Evolutionary conservation across 805 yeast genomes (phyloP).

Genomic region (Sugiyamaella valdiviana): DNA sequence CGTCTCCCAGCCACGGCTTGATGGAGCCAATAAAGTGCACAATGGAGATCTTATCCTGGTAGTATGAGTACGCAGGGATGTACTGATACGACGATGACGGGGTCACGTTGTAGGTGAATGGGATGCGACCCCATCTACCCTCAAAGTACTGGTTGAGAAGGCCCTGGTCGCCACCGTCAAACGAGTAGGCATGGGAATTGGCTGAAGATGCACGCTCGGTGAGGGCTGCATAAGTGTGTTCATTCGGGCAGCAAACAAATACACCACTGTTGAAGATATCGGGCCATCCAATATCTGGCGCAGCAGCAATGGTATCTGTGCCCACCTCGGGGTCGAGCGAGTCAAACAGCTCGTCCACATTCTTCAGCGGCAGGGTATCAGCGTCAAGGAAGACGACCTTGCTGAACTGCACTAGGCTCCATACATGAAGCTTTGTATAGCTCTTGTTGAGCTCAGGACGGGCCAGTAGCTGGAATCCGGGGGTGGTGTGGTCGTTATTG

Average conservation of each 20-base stretch:
- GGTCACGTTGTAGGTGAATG: conserved; percentile 83
- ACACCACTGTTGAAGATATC: conserved; percentile 84
- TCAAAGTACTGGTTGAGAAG: conserved; percentile 67
- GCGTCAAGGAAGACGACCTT: conserved; percentile 48
- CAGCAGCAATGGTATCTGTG: conserved; percentile 34
- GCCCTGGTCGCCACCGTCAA: conserved; percentile 95
- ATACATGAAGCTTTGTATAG: conserved; percentile 50
- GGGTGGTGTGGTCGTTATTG: conserved; percentile 19
- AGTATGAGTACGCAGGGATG: conserved; percentile 60
- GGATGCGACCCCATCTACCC: conserved; percentile 57
- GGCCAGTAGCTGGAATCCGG: conserved; percentile 32
- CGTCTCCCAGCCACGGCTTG: conserved; percentile 34
- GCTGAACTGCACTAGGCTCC: conserved; percentile 41
- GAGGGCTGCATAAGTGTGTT: conserved; percentile 39
- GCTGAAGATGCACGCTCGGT: conserved; percentile 24
- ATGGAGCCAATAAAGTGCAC: conserved; percentile 35
- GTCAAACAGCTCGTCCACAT: conserved; percentile 31
- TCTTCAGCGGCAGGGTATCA: conserved; percentile 43
- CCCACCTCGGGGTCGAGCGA: conserved; percentile 4
- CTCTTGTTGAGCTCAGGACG: conserved; percentile 46
- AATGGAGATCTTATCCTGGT: conserved; percentile 37
- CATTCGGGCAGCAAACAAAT: conserved; percentile 51
- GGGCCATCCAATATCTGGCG: conserved; percentile 89
- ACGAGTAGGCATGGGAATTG: conserved; percentile 32
- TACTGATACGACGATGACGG: conserved; percentile 58